Evolutionary conservation across 2,329 filamentous ascomycete species (phyloP).

Genomic region (Nigrograna mackinnonii): DNA sequence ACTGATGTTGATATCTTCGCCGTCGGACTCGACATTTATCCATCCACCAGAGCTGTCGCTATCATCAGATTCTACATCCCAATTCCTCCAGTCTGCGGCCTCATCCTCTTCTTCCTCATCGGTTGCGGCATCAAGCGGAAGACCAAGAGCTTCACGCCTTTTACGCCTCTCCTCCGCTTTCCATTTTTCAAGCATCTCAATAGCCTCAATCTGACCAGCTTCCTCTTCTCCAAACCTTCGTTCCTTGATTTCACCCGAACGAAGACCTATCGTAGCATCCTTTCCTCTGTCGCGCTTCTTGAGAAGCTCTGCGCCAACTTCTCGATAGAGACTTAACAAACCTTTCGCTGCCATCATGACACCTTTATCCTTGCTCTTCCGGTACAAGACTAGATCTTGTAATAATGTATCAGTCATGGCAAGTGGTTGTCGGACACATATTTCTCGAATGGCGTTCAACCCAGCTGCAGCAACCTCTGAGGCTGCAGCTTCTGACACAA

Average conservation of each 20-base stretch:
- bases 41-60: slow-evolving; percentile 82
- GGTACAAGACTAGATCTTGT: slow-evolving; percentile 93
- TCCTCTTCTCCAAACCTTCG: slow-evolving; percentile 83
- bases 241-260: slow-evolving; percentile 73
- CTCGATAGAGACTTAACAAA: slow-evolving; percentile 84
- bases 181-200: slow-evolving; percentile 90
- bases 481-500: slow-evolving; percentile 92
- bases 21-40: slow-evolving; percentile 87
- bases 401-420: slow-evolving; percentile 95
- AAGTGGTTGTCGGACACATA: slow-evolving; percentile 90
- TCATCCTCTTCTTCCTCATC: slow-evolving; percentile 65
- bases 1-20: slow-evolving; percentile 72
- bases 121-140: slow-evolving; percentile 63
- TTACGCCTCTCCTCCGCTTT: slow-evolving; percentile 85
- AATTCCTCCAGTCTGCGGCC: slow-evolving; percentile 59
- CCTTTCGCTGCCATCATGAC: slow-evolving; percentile 99
- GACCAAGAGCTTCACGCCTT: slow-evolving; percentile 70
- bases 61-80: slow-evolving; percentile 65
- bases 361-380: slow-evolving; percentile 97
- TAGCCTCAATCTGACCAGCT: slow-evolving; percentile 83
- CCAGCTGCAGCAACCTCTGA: slow-evolving; percentile 90
- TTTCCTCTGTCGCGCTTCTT: slow-evolving; percentile 91
- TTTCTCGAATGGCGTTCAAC: slow-evolving; percentile 91
- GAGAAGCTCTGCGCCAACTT: slow-evolving; percentile 86
- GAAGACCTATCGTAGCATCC: slow-evolving; percentile 82